A percentile compares a stretch with the other conserved stretches of the same genome.
Evolutionary conservation across 169 alveolate species (phyloP).

Genomic region (Toxoplasma gondii): DNA sequence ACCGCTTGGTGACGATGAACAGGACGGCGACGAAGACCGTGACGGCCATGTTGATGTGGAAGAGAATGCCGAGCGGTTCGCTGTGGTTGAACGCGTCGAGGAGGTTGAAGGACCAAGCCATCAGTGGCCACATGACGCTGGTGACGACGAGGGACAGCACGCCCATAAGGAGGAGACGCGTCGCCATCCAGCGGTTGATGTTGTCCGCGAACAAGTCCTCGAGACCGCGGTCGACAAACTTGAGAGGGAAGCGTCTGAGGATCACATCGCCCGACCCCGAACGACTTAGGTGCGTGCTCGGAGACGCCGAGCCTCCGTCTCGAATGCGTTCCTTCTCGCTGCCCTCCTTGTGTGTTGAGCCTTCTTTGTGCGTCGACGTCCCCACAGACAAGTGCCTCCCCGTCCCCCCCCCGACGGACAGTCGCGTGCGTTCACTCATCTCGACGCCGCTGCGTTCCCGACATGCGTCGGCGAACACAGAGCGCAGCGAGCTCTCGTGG

Average conservation of each 20-base stretch:
- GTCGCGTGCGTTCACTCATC: too few species aligned
- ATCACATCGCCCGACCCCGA: constrained; percentile 16
- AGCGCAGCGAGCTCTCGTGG: constrained; percentile 5
- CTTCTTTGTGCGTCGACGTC: neutral
- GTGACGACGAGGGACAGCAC: constrained; percentile 44
- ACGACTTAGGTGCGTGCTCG: constrained; percentile 19
- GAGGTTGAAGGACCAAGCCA: constrained; percentile 52
- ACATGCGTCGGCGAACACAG: neutral
- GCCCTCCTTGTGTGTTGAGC: neutral
- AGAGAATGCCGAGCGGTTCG: constrained; percentile 38
- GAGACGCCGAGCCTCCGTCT: neutral
- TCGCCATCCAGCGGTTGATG: constrained; percentile 55
- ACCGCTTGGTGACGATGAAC: neutral
- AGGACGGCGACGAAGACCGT: constrained; percentile 16
- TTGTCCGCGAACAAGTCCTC: constrained; percentile 52
- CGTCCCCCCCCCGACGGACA: neutral
- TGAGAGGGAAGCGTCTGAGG: constrained; percentile 27
- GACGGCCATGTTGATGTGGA: constrained; percentile 34
- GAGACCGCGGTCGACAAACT: constrained; percentile 9
- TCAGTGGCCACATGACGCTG: constrained; percentile 52
- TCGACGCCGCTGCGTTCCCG: neutral
- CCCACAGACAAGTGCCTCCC: neutral
- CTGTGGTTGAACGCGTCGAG: constrained; percentile 43
- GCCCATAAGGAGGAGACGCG: constrained; percentile 49
- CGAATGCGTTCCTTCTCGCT: neutral